phyloP scores from a whole-genome alignment of 257 asterid species.

The Jaltomata sinuosa region DNA sequence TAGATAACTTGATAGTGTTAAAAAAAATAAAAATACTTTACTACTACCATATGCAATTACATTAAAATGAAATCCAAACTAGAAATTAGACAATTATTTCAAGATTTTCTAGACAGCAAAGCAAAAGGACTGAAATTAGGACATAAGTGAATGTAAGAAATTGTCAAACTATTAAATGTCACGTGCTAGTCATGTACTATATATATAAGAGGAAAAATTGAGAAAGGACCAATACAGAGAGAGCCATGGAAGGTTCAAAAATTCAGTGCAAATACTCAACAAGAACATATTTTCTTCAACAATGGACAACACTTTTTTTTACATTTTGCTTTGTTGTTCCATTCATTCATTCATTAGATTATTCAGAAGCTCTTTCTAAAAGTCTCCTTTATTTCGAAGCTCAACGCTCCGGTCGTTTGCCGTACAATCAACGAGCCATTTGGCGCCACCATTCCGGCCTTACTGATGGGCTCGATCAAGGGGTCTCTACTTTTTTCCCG shows the following conservation, averaged over 20 bases:
- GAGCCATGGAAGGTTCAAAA: constrained; percentile 23
- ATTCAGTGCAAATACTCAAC: constrained; percentile 4
- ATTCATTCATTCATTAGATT: constrained; percentile 25
- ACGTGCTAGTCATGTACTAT: constrained; percentile 2
- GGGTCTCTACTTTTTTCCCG: constrained; percentile 25
- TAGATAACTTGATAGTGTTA: too few relatives aligned
- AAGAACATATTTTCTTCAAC: neutral
- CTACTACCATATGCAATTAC: too few relatives aligned
- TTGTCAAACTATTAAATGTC: neutral
- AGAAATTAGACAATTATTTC: too few relatives aligned
- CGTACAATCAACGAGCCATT: constrained; percentile 58
- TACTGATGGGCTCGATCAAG: constrained; percentile 88
- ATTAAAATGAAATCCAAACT: too few relatives aligned
- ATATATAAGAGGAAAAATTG: neutral
- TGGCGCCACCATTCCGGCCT: constrained; percentile 98
- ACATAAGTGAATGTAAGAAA: neutral
- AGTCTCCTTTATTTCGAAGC: constrained; percentile 90
- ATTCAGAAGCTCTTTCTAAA: constrained; percentile 69
- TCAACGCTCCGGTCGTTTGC: constrained; percentile 90
- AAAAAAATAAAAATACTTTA: too few relatives aligned
- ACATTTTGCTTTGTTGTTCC: constrained; percentile 13
- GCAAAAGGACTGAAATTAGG: neutral
- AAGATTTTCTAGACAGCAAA: neutral
- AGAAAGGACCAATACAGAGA: neutral
- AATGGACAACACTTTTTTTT: constrained; percentile 9